Evolutionary conservation across 352 stramenopile species (phyloP).

Genomic region (Pythium sp.): DNA sequence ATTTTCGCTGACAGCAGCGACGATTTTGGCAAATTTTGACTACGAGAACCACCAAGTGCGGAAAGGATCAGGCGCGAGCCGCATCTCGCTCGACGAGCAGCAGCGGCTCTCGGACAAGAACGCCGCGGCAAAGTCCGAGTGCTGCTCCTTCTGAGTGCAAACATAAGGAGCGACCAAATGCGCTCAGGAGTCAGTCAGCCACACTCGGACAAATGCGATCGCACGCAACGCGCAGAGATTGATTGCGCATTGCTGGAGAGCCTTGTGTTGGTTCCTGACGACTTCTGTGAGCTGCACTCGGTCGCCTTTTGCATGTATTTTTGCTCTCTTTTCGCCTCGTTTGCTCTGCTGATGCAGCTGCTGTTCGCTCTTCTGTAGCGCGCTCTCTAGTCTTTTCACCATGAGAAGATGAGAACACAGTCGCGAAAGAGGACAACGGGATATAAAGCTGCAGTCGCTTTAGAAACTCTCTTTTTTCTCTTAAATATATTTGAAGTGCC

Average conservation of each 20-base stretch:
- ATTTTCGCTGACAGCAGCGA: conserved; percentile 66
- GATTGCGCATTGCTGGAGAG: background rate
- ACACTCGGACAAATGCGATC: background rate
- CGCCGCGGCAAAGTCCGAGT: conserved; percentile 28
- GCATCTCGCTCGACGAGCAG: conserved; percentile 37
- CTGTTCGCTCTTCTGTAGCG: background rate
- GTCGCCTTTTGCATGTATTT: background rate
- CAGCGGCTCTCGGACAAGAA: conserved; percentile 17
- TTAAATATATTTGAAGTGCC: background rate
- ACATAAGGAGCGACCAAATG: background rate
- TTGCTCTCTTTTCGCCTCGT: background rate
- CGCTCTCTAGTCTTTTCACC: background rate
- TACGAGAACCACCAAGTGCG: conserved; percentile 57
- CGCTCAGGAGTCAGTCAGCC: background rate
- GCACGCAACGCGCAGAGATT: background rate
- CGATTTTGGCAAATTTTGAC: conserved; percentile 78
- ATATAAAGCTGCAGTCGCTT: background rate
- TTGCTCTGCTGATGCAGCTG: background rate
- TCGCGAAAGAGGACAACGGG: background rate
- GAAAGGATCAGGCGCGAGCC: conserved; percentile 33
- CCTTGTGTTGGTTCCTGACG: background rate
- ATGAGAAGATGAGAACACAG: background rate
- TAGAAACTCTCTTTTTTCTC: background rate
- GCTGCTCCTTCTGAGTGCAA: conserved; percentile 26
- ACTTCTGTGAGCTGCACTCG: background rate